Evolutionary conservation across 371 early-diverging fungal genomes (phyloP).

Genomic region (Nematocida displodere): DNA sequence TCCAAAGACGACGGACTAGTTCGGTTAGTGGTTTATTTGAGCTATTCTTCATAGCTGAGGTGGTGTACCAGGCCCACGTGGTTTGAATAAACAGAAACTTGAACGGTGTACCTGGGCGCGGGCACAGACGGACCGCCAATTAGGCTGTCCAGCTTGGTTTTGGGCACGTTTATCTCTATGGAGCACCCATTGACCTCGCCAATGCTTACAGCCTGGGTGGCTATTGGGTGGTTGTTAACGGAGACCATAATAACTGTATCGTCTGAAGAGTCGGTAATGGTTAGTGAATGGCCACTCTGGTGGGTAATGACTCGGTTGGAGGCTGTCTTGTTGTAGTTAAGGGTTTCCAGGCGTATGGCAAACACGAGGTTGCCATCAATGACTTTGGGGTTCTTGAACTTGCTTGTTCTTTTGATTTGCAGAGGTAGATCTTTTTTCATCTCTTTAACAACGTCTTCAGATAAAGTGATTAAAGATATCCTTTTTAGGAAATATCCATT

Average conservation of each 20-base stretch:
- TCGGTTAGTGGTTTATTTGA: neutral
- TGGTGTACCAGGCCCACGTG: neutral
- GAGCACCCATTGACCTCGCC: neutral
- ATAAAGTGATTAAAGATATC: neutral
- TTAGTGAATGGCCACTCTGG: neutral
- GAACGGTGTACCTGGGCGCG: neutral
- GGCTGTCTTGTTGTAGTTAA: neutral
- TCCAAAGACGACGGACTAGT: neutral
- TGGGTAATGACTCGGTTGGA: neutral
- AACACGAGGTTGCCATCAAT: neutral
- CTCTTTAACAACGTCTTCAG: no score
- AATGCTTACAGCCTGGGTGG: neutral
- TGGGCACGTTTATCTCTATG: neutral
- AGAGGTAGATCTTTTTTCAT: neutral
- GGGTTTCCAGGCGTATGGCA: neutral
- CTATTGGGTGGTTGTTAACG: neutral
- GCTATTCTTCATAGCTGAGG: neutral
- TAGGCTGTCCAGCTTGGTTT: neutral
- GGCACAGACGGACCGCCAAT: neutral
- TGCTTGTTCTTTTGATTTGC: neutral
- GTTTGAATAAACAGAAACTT: neutral
- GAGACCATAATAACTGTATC: neutral
- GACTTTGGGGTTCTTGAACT: neutral
- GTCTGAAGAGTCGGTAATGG: neutral
- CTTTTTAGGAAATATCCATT: conserved; percentile 20